A percentile compares a stretch with the other conserved stretches of the same genome.
These are phyloP conservation scores for Solanum hybrid DNA, from an alignment of 305 asterid genomes.

Conservation along the genomic window DNA sequence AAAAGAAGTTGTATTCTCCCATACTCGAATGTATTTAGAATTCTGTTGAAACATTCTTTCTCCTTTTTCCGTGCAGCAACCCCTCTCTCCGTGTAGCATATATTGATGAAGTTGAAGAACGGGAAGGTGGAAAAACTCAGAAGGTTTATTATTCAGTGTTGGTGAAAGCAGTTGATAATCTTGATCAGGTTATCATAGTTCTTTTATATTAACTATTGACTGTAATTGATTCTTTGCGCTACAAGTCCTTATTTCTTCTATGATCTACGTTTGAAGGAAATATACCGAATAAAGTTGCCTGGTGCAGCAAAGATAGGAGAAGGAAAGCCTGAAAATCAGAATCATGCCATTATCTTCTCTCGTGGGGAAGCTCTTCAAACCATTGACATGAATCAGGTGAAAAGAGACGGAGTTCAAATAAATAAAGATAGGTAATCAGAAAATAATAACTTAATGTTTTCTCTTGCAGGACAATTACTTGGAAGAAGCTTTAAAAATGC, in stretches of 20 bases:
- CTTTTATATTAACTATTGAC: not conserved
- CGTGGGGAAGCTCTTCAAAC: conserved; percentile 99
- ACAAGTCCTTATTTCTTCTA: conserved; percentile 18
- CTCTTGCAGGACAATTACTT: conserved; percentile 81
- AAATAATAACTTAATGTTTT: conserved; percentile 7
- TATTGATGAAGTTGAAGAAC: conserved; percentile 96
- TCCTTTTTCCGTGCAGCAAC: conserved; percentile 43
- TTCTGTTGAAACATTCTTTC: conserved; percentile 5
- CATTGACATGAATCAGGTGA: conserved; percentile 99
- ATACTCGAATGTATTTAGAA: not conserved
- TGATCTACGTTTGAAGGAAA: conserved; percentile 57
- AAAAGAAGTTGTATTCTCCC: not conserved
- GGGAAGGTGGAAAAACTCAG: conserved; percentile 71
- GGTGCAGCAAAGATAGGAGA: conserved; percentile 96
- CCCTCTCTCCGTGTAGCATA: conserved; percentile 99
- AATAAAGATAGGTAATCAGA: not conserved
- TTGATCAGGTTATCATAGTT: conserved; percentile 72
- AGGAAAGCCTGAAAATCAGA: conserved; percentile 99
- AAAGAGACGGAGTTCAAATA: not conserved
- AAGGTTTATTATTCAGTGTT: conserved; percentile 89
- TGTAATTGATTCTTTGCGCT: not conserved
- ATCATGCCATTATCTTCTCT: conserved; percentile 85
- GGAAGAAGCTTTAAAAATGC: conserved; percentile 99
- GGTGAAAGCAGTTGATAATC: conserved; percentile 95
- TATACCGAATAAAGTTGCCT: conserved; percentile 92